Conservation (phyloP, 2,329 filamentous ascomycete genomes). For the Phoma sp. region DNA sequence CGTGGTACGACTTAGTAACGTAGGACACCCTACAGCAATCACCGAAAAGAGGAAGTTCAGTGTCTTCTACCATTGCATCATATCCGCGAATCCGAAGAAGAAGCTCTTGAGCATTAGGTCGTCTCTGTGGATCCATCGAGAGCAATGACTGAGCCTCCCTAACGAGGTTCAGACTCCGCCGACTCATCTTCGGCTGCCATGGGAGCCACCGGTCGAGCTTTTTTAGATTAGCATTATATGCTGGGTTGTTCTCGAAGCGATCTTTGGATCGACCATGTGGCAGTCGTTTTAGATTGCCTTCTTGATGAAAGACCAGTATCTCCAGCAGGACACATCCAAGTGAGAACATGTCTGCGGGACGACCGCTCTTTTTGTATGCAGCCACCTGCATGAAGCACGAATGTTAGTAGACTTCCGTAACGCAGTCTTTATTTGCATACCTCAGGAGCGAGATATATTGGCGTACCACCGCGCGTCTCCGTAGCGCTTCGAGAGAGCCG, state of each 20-base stretch:
- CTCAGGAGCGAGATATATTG: background rate
- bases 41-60: background rate
- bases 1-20: background rate
- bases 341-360: slow-evolving; percentile 71
- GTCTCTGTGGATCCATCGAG: background rate
- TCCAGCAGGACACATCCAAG: slow-evolving; percentile 76
- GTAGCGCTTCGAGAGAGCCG: slow-evolving; percentile 29
- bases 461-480: too few relatives aligned
- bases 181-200: too few relatives aligned
- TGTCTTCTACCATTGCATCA: background rate
- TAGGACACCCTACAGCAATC: background rate
- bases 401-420: too few relatives aligned
- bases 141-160: background rate
- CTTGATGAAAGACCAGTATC: slow-evolving; percentile 63
- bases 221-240: background rate
- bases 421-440: too few relatives aligned
- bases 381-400: background rate
- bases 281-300: slow-evolving; percentile 67
- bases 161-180: too few relatives aligned
- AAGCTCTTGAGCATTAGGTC: background rate
- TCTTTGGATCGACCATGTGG: slow-evolving; percentile 46
- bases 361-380: slow-evolving; percentile 8
- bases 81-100: background rate
- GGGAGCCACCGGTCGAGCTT: background rate
- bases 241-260: background rate